Conservation (phyloP, 2,329 filamentous ascomycete species). For the Sclerotinia borealis region DNA sequence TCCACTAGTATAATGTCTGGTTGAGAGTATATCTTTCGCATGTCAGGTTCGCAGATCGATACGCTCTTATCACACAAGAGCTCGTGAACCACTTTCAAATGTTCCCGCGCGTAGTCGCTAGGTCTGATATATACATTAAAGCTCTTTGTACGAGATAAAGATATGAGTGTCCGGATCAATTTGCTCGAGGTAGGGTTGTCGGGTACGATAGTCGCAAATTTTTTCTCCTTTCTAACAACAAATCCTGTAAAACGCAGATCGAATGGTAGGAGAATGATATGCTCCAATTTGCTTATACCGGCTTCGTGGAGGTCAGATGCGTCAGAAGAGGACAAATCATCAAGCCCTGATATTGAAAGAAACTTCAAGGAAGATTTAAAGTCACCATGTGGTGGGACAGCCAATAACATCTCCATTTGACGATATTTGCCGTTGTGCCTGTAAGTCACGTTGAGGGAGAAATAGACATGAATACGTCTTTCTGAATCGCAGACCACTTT, state of each 20-base stretch:
- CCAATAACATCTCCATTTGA: neutral
- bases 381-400: neutral
- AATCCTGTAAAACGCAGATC: neutral
- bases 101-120: neutral
- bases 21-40: neutral
- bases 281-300: neutral
- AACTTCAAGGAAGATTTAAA: neutral
- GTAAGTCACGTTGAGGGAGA: neutral
- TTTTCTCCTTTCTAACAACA: neutral
- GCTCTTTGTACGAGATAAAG: neutral
- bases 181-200: neutral
- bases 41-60: neutral
- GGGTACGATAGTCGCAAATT: neutral
- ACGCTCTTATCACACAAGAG: neutral
- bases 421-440: neutral
- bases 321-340: neutral
- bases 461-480: neutral
- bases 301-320: neutral
- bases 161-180: neutral
- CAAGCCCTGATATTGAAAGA: neutral
- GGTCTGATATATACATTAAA: slow-evolving; percentile 2
- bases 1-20: neutral
- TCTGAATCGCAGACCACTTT: neutral
- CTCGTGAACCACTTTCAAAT: neutral
- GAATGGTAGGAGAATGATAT: neutral